Base-by-base conservation (phyloP, 2,329 filamentous ascomycete species). In the Aspergillus novoparasiticus region DNA sequence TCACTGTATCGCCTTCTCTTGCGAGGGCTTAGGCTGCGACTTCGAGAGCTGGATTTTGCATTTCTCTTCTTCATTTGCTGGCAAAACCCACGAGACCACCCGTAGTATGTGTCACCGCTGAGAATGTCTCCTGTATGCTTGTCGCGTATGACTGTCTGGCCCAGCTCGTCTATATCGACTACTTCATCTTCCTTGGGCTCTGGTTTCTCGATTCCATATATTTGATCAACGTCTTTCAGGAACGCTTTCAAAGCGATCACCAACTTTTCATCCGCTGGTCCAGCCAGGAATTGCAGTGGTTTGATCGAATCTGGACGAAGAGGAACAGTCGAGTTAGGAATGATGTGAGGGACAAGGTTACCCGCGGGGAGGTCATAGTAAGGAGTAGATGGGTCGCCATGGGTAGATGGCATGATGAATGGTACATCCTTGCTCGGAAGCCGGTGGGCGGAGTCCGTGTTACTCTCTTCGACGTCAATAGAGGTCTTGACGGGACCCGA, bases 321-420 rank as follows among this genome's bases (percentile, higher is more conserved):
- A 8, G 92, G 88, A 57, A 86, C 84, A 10, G 87, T 88, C 0
- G 90, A 93, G 72, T 94, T 90, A 5, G 90, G 91, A 45, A 90
- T 86, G 64, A 96, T 87, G 61, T 91, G 89, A 5, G 90, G 90
- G 54, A 96, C 85, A 82, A 94, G 89, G 68, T 92, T 94, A 2
- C 88, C 90, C 1, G 92, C 92, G 0, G 93, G 93, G 0, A 96
- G 81, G 67, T 96, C 92, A 78, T 93, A 91, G 86, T 90, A 96
- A 0, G 90, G 88, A 4, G 85, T 87, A 0, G 86, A 85, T 1
- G 84, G 79, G 72, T 96, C 91, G 46, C 93, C 93, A 74, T 96
- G 93, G 61, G 85, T 86, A 1, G 90, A 83, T 23, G 93, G 93
- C 76, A 96, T 85, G 32, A 90, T 77, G 71, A 87, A 94, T 0